These are phyloP conservation scores for Meyerozyma athensensis DNA, from an alignment of 1,139 yeast species.

Conservation along the genomic window DNA sequence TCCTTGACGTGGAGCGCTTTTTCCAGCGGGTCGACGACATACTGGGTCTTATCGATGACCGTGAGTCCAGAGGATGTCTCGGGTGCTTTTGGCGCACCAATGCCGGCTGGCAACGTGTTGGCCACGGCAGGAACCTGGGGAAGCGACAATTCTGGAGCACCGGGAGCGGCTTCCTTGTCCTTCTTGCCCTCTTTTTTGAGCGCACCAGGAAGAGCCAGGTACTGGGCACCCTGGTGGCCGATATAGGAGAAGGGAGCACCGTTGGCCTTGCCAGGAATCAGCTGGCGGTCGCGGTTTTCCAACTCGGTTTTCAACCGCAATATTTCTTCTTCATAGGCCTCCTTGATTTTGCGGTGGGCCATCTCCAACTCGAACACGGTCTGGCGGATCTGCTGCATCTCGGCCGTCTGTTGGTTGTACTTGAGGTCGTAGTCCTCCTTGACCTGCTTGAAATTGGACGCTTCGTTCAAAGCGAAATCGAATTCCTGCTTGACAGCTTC, in stretches of 20 bases:
- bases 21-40: slow-evolving; percentile 39
- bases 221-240: slow-evolving; percentile 12
- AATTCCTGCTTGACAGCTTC: slow-evolving; percentile 94
- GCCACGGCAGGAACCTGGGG: slow-evolving; percentile 5
- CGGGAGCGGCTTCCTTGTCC: not conserved
- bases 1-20: slow-evolving; percentile 61
- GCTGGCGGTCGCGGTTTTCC: slow-evolving; percentile 65
- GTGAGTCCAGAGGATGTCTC: slow-evolving; percentile 35
- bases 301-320: slow-evolving; percentile 79
- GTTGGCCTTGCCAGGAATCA: slow-evolving; percentile 11
- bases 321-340: slow-evolving; percentile 92
- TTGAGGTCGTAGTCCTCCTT: slow-evolving; percentile 92
- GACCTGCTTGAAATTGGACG: slow-evolving; percentile 80
- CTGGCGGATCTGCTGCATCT: slow-evolving; percentile 90
- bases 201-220: slow-evolving; percentile 13
- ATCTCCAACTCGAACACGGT: slow-evolving; percentile 90
- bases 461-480: slow-evolving; percentile 81
- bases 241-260: slow-evolving; percentile 13
- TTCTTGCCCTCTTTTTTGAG: slow-evolving; percentile 12
- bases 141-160: not conserved
- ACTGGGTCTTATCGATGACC: slow-evolving; percentile 39
- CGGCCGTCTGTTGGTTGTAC: slow-evolving; percentile 87
- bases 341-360: slow-evolving; percentile 93
- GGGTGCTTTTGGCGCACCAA: slow-evolving; percentile 14
- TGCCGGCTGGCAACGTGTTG: slow-evolving; percentile 6